Conservation (phyloP, 495 filamentous ascomycete species). For the Tuber calosporum region DNA sequence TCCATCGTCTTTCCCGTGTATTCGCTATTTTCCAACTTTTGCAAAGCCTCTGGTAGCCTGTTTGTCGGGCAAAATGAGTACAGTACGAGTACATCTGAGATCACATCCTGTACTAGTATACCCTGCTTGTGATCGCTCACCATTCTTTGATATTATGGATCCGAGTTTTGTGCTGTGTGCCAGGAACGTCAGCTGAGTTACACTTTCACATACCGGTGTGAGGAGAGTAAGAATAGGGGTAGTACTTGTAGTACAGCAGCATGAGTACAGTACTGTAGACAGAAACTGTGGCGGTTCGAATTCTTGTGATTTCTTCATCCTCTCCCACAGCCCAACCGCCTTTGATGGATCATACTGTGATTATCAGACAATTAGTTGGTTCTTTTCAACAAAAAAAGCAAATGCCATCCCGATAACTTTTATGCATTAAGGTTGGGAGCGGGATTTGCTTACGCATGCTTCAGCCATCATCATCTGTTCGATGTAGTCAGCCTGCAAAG, state of each 20-base stretch:
- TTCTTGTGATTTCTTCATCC: slow-evolving; percentile 62
- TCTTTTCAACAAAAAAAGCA: slow-evolving; percentile 53
- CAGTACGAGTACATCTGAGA: slow-evolving; percentile 8
- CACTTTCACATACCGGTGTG: neutral
- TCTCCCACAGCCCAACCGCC: slow-evolving; percentile 65
- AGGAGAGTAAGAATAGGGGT: slow-evolving; percentile 7
- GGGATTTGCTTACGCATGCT: slow-evolving; percentile 39
- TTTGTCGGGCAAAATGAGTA: slow-evolving; percentile 2
- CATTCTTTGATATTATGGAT: slow-evolving; percentile 63
- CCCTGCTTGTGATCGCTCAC: slow-evolving; percentile 28
- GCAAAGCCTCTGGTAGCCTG: slow-evolving; percentile 54
- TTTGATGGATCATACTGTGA: slow-evolving; percentile 60
- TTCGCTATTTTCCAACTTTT: slow-evolving; percentile 50
- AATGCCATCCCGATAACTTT: neutral
- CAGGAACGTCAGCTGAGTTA: slow-evolving; percentile 26
- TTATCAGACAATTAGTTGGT: slow-evolving; percentile 41
- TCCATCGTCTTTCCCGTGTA: slow-evolving; percentile 41
- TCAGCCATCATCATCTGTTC: slow-evolving; percentile 64
- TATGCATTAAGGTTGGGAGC: slow-evolving; percentile 18
- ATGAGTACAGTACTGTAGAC: slow-evolving; percentile 83
- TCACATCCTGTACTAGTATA: neutral
- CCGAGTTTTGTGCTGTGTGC: slow-evolving; percentile 55
- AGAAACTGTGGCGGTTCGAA: slow-evolving; percentile 63
- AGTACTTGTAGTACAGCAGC: slow-evolving; percentile 61
- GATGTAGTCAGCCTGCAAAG: slow-evolving; percentile 72